These are phyloP conservation scores for Angomonas ambiguus DNA, from an alignment of 208 protist genomes.

Conservation along the genomic window DNA sequence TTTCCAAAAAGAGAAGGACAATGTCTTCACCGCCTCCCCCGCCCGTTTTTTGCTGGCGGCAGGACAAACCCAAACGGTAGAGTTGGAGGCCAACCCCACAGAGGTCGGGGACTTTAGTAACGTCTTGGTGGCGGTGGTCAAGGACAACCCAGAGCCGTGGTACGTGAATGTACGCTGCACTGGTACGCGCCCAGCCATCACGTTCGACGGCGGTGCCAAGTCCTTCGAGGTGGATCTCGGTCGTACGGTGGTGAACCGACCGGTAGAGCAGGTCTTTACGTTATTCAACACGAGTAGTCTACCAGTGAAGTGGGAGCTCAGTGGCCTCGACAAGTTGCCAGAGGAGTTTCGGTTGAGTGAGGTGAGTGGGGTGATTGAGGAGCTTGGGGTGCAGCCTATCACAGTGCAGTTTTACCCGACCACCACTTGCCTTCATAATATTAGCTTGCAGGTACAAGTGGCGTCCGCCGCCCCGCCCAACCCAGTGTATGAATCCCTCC, in stretches of 20 bases:
- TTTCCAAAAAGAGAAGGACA: constrained; percentile 85
- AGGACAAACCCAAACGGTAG: constrained; percentile 73
- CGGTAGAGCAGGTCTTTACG: constrained; percentile 31
- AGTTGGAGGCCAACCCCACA: constrained; percentile 82
- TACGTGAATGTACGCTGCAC: constrained; percentile 76
- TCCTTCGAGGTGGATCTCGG: constrained; percentile 76
- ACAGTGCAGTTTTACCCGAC: constrained; percentile 62
- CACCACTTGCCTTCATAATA: constrained; percentile 67
- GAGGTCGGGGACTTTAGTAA: constrained; percentile 75
- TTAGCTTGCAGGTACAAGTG: constrained; percentile 55
- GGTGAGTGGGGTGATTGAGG: constrained; percentile 63
- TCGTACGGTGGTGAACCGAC: constrained; percentile 62
- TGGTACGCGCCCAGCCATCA: constrained; percentile 77
- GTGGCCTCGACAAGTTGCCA: constrained; percentile 54
- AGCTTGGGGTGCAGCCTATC: constrained; percentile 46
- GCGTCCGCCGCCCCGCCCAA: constrained; percentile 34
- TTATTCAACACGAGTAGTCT: constrained; percentile 76
- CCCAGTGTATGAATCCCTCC: constrained; percentile 61
- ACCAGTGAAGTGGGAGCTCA: constrained; percentile 72
- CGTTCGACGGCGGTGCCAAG: constrained; percentile 65
- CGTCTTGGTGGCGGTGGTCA: constrained; percentile 81
- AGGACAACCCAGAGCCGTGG: constrained; percentile 91
- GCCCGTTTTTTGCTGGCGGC: constrained; percentile 62
- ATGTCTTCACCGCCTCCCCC: constrained; percentile 76
- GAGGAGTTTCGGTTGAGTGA: constrained; percentile 66